Base-by-base conservation (phyloP, 1,139 yeast species). In the Suhomyces wounanorum region DNA sequence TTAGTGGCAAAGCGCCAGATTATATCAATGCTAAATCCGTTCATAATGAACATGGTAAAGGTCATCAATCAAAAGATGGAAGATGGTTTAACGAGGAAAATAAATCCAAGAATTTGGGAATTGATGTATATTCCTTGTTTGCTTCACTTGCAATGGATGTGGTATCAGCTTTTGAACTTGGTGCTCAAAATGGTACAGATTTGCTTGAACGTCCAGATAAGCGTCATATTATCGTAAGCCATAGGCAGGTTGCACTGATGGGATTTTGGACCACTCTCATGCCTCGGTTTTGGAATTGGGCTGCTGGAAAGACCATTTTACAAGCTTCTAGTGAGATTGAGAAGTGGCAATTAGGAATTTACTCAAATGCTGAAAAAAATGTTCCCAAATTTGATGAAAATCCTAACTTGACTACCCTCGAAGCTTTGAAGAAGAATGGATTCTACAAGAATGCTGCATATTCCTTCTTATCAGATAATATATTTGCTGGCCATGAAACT, bases 111-210 rank as follows among this genome's bases (percentile, higher is more conserved):
- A 70, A 68, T 48, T 56, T 72, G 45, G 77, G 77, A 2, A 69
- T 85, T 30, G 88, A 86, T 47, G 85, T 83, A 0, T 84, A 82
- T 59, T 75, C 82, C 13, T 63, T 86, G 17, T 86, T 85, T 71
- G 85, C 84, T 17, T 73, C 85, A n/a, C 72, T 86, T 59, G 91
- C 94, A 1, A 81, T 86, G 83, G 91, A 86, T 58, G 85, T 83
- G 5, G 83, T 85, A 1, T 78, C 86, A 2, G 77, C 79, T 13
- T 83, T 84, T 62, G 84, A 84, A 51, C 75, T 84, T 53, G 92
- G 92, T 0, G 57, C 64, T 0, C 67, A 69, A 10, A 71, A 73
- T 49, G 78, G 81, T 25, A 72, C 85, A 0, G 63, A 72, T 45
- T 65, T 81, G 40, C 60, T 82, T 39, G 56, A 63, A 10, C 60